Evolutionary conservation across 768 basidiomycete species (phyloP), one percentile per base, ranked within the genome.

Genomic region (Leccinum subtestaceum): DNA sequence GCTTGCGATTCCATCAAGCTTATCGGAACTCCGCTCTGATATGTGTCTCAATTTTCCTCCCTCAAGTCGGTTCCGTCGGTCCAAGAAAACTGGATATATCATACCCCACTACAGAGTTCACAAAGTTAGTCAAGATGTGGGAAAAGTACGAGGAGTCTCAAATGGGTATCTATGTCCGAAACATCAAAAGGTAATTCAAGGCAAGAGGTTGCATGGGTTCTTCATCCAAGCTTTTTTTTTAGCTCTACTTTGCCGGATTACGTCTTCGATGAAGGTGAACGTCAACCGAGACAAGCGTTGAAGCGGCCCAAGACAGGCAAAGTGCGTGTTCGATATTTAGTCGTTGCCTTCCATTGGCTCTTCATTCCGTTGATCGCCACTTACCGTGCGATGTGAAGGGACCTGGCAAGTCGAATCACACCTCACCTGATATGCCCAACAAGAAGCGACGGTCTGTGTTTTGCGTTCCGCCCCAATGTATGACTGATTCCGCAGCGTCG

Each of bases 71-170:
- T 19, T 78, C 88, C 7, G 75, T 81, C 60, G 94, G 89, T 27
- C 87, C 90, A 54, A 83, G 95, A 63, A 88, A 84, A 70, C 79
- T 99, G 64, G 97, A 99, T 73, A 95, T 99, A 59, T 95, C 95
- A 51, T 98, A 95, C 76, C 97, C 97, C 4, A 97, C 93, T 4
- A 90, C 88, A 27, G 93, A 98, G 68, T 99, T 98, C 72, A 90
- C 88, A 11, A 94, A 95, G 72, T 82, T 93, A 55, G 93, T 95
- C 68, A 95, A 95, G 73, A 77, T 84, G 77, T 98, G 97, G 95
- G 96, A 98, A 70, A 89, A 91, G 70, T 98, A 88, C 65, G 91
- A 98, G 60, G 89, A 93, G 65, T 78, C 84, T 13, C 86, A 84
- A 56, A 99, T 99, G 97, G 94, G 95, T 21, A 90, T 99, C 60